phyloP scores from a whole-genome alignment of 768 basidiomycete species.

The Lepiota venenata region DNA sequence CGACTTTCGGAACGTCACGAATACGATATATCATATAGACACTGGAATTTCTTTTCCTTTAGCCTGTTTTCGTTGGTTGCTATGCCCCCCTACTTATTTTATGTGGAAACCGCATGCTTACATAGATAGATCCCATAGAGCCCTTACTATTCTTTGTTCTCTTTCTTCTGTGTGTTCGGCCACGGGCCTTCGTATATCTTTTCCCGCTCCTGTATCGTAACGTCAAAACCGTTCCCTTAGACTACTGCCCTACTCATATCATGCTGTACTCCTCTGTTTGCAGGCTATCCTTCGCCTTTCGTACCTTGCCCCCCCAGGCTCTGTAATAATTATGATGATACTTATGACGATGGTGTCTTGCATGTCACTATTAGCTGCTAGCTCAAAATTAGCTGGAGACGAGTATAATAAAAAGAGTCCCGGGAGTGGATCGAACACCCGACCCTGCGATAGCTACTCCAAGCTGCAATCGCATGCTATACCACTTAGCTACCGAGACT shows the following conservation, averaged over 20 bases:
- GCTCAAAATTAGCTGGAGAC: background rate
- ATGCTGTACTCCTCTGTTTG: background rate
- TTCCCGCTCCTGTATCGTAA: background rate
- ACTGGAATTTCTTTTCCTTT: background rate
- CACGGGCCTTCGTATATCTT: background rate
- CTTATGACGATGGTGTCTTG: background rate
- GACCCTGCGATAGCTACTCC: slow-evolving; percentile 12
- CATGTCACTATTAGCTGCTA: background rate
- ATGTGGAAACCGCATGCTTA: slow-evolving; percentile 8
- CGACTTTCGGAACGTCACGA: background rate
- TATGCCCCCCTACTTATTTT: slow-evolving; percentile 3
- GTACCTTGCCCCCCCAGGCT: background rate
- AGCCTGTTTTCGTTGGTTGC: background rate
- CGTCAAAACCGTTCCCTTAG: background rate
- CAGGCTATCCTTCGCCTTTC: background rate
- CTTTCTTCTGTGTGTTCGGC: background rate
- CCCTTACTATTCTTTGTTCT: background rate
- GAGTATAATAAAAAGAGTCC: slow-evolving; percentile 1
- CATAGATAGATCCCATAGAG: slow-evolving; percentile 8
- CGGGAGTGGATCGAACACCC: slow-evolving; percentile 15
- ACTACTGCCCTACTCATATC: slow-evolving; percentile 2
- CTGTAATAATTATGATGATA: background rate
- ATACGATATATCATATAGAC: background rate
- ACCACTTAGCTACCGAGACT: slow-evolving; percentile 19
- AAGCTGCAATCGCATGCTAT: slow-evolving; percentile 18